Base-by-base conservation (phyloP, 805 yeast species). In the Hyphopichia homilentoma region DNA sequence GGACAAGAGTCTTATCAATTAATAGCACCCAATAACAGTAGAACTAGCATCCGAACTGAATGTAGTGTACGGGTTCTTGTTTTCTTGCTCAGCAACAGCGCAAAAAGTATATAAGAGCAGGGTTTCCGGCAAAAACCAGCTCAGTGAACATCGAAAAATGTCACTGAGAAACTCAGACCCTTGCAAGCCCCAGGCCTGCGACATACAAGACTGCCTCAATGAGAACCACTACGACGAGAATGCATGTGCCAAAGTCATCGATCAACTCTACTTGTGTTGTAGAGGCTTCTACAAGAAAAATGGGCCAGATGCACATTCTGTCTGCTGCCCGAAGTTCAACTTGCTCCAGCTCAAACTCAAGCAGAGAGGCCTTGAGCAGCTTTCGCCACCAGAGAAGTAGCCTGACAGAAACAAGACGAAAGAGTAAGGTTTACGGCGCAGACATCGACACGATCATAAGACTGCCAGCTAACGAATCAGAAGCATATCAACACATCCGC, bases 141-240 rank as follows among this genome's bases (percentile, higher is more conserved):
- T n/a, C n/a, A n/a, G n/a, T n/a, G n/a, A n/a, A n/a, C n/a, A n/a
- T n/a, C n/a, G n/a, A 18, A 20, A 12, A 8, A 28, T 28, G 31
- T 20, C 31, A 9, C 14, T 15, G 9, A 9, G 18, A 9, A 27
- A 27, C 22, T 9, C 29, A 21, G 71, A 67, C 34, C 75, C 83
- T 2, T 86, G 95, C 57, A 84, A 84, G 50, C 70, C 83, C 5
- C 71, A 81, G 41, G 95, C 95, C 2, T 86, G 95, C 60, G 79
- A 78, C 3, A 86, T 86, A 24, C 95, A 85, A 55, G 83, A 81
- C 44, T 88, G 97, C 50, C 60, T 88, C 7, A 71, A 73, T 32
- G 50, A 59, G 16, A 70, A 71, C 43, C 70, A 74, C 24, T 88
- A 78, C 58, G 70, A 84, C 53, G 96, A 89, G 51, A 54, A 84